These are phyloP conservation scores for Globisporangium ultimum DNA, from an alignment of 352 stramenopile species.

Conservation along the genomic window DNA sequence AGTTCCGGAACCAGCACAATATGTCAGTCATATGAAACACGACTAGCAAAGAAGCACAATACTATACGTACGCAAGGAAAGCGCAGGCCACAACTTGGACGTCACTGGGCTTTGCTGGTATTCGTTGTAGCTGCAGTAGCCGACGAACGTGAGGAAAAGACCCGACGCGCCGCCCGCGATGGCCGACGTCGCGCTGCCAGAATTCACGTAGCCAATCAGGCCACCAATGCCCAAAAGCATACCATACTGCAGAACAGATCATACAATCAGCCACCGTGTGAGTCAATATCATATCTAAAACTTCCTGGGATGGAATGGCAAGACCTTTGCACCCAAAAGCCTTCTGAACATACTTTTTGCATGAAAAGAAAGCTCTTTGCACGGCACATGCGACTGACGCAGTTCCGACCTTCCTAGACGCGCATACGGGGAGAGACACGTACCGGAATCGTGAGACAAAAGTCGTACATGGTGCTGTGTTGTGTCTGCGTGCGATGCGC, in stretches of 20 bases:
- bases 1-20: too few relatives aligned
- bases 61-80: constrained; percentile 20
- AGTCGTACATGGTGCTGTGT: constrained; percentile 70
- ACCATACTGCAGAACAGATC: constrained; percentile 47
- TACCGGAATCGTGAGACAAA: constrained; percentile 85
- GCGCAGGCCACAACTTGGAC: constrained; percentile 75
- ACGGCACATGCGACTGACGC: too few relatives aligned
- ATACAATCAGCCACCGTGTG: constrained; percentile 1
- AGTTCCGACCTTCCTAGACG: too few relatives aligned
- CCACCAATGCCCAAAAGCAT: constrained; percentile 67
- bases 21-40: too few relatives aligned
- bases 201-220: constrained; percentile 74
- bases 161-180: constrained; percentile 61
- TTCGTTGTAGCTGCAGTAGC: constrained; percentile 84
- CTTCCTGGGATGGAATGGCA: background rate
- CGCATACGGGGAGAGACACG: constrained; percentile 13
- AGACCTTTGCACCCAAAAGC: background rate
- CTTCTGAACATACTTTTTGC: constrained; percentile 1
- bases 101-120: constrained; percentile 76
- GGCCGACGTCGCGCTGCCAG: constrained; percentile 62
- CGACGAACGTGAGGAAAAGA: constrained; percentile 72
- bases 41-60: too few relatives aligned
- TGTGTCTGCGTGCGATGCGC: background rate
- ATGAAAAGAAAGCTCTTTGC: background rate
- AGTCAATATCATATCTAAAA: background rate